phyloP scores from a whole-genome alignment of 2,329 filamentous ascomycete species.

The Stagonosporopsis vannaccii region DNA sequence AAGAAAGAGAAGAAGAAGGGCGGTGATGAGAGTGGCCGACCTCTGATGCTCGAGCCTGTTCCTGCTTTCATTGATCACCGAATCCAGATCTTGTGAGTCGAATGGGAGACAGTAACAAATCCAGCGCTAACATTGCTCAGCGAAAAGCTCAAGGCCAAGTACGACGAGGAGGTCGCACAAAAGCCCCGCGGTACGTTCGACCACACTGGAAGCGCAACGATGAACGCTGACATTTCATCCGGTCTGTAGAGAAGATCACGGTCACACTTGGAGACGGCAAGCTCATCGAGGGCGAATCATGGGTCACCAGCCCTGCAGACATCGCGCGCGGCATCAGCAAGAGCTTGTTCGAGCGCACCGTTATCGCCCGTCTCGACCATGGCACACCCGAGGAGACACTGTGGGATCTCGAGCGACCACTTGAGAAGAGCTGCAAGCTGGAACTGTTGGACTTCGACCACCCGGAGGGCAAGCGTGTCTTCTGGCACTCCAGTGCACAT shows the following conservation, averaged over 20 bases:
- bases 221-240: conserved; percentile 23
- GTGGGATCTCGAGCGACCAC: conserved; percentile 90
- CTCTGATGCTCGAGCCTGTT: conserved; percentile 59
- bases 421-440: conserved; percentile 87
- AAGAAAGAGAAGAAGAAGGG: conserved; percentile 53
- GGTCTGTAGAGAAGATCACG: conserved; percentile 67
- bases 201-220: background rate
- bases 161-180: conserved; percentile 75
- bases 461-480: conserved; percentile 84
- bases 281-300: conserved; percentile 77
- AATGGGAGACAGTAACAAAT: too few species aligned
- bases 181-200: conserved; percentile 64
- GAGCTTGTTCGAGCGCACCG: conserved; percentile 83
- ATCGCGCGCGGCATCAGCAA: conserved; percentile 83
- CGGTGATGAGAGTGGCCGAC: conserved; percentile 49
- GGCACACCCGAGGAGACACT: conserved; percentile 74
- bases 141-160: conserved; percentile 83
- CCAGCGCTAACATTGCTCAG: conserved; percentile 27
- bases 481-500: conserved; percentile 97
- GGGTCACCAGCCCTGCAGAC: conserved; percentile 86
- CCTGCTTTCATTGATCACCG: conserved; percentile 84
- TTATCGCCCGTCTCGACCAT: conserved; percentile 85
- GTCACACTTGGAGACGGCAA: conserved; percentile 77
- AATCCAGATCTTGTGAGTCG: conserved; percentile 73
- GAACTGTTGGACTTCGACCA: conserved; percentile 85